Base-by-base conservation (phyloP, 2,329 filamentous ascomycete species). In the Fusarium penzigii region DNA sequence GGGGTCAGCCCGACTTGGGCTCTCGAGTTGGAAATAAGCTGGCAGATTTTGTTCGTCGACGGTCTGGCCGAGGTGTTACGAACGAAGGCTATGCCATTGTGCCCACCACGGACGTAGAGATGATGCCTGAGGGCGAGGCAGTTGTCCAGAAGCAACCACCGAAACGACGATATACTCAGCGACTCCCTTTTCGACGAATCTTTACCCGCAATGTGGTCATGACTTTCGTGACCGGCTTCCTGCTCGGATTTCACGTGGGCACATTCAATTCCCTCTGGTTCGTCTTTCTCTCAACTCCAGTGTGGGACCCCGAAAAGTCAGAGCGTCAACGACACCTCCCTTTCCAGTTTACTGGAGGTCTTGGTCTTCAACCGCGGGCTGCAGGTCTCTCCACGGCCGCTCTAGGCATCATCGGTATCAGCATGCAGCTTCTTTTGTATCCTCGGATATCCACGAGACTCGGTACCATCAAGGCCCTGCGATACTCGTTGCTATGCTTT, bases 311-410 rank as follows among this genome's bases (percentile, higher is more conserved):
- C 0, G 39, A 61, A 11, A 57, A 68, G 1, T 70, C 71, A 1
- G 56, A 67, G 1, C 65, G 68, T 29, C 61, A 68, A n/a, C 55
- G 55, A 2, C 59, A 69, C 55, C 70, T 81, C 51, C 78, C 84
- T 0, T 83, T 88, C 64, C 71, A 79, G 55, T 92, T 92, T 65
- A 84, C 85, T 1, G 89, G 90, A 29, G 90, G 90, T 2, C 77
- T 94, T 1, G 88, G 88, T n/a, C 79, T 94, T 47, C 82, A 83
- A 1, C 85, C 89, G 0, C 78, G 81, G 1, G 81, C 83, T 3
- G 87, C 94, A 32, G 90, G 90, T n/a, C 73, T 89, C 41, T 88
- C 88, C 5, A 91, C 92, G 75, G 85, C 89, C 3, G 85, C 89
- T 46, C 80, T 94, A 14, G 90, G 90, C 9, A 72, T 83, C 44